Evolutionary conservation across 2,329 filamentous ascomycete species (phyloP).

Genomic region (Ophiocordyceps polyrhachis-furcata): DNA sequence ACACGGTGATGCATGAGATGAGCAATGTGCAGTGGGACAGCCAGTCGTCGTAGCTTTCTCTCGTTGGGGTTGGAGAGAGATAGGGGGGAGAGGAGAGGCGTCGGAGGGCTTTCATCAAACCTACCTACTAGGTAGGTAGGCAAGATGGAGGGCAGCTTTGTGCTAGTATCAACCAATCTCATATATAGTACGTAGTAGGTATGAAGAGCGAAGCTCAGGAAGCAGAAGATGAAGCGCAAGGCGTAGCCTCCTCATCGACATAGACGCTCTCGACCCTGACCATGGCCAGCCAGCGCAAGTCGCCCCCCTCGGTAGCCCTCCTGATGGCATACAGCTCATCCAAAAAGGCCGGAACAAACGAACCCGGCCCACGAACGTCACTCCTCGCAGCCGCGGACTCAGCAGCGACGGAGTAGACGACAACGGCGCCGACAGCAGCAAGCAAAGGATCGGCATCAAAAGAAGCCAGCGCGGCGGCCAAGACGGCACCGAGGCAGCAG

Average conservation of each 20-base stretch:
- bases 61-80: background rate
- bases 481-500: conserved; percentile 66
- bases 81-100: no score
- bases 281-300: conserved; percentile 30
- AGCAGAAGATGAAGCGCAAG: background rate
- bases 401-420: conserved; percentile 61
- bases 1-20: conserved; percentile 5
- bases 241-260: conserved; percentile 6
- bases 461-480: conserved; percentile 57
- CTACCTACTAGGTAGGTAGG: no score
- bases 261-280: conserved; percentile 27
- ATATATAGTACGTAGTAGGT: no score
- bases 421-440: conserved; percentile 51
- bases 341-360: conserved; percentile 70
- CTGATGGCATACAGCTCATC: conserved; percentile 44
- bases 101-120: no score
- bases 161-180: no score
- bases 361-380: conserved; percentile 62
- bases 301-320: conserved; percentile 25
- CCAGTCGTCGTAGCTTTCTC: background rate
- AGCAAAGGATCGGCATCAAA: conserved; percentile 44
- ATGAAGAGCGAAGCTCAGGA: no score
- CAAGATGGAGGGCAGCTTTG: no score
- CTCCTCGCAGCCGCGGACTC: conserved; percentile 45
- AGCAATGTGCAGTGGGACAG: conserved; percentile 6